These are phyloP conservation scores for Wallacemonas rigidus DNA, from an alignment of 208 protist species.

Conservation along the genomic window DNA sequence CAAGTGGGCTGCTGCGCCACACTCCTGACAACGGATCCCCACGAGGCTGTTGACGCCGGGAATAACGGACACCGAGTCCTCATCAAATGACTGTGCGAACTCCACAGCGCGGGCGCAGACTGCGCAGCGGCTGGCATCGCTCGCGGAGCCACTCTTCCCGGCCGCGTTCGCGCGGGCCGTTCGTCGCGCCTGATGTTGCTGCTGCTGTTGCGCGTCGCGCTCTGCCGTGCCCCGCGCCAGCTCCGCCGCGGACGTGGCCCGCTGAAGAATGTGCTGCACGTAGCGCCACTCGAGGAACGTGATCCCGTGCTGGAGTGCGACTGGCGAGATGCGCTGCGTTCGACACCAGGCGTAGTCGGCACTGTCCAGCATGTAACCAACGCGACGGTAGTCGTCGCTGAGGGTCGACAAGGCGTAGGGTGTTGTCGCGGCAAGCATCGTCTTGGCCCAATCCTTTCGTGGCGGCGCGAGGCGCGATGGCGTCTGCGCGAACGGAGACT, in stretches of 20 bases:
- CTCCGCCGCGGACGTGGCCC: conserved; percentile 2
- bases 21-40: conserved; percentile 49
- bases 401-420: conserved; percentile 57
- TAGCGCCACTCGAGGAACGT: conserved; percentile 75
- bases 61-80: conserved; percentile 14
- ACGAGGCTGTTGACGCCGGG: conserved; percentile 7
- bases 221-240: conserved; percentile 10
- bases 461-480: not conserved
- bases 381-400: conserved; percentile 43
- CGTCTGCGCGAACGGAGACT: not conserved
- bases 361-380: conserved; percentile 66
- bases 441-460: conserved; percentile 36
- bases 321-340: conserved; percentile 24
- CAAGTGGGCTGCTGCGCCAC: conserved; percentile 52
- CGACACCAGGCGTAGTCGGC: conserved; percentile 74
- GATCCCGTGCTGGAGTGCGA: conserved; percentile 47
- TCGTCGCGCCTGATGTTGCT: not conserved
- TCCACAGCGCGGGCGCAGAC: conserved; percentile 16
- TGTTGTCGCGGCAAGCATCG: conserved; percentile 23
- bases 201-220: too few species aligned
- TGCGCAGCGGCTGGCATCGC: conserved; percentile 3
- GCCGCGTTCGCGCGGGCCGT: not conserved
- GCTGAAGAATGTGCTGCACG: conserved; percentile 24
- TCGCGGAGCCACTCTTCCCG: conserved; percentile 2
- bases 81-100: conserved; percentile 6